Conservation (phyloP, 163 green algal species). For the Scenedesmus sp. region DNA sequence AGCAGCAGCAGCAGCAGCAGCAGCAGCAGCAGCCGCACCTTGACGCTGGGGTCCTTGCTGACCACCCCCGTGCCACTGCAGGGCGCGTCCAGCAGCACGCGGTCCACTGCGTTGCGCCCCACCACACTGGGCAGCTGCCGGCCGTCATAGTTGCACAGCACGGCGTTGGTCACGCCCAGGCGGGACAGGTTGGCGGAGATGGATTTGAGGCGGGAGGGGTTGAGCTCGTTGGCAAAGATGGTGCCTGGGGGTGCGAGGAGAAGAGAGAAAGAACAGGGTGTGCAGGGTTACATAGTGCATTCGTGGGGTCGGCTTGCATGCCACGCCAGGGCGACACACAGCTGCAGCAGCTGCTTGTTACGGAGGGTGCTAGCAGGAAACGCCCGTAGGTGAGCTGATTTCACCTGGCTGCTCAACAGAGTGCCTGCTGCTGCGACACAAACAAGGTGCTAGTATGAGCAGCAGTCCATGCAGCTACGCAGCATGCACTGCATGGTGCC, state of each 20-base stretch:
- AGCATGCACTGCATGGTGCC: background rate
- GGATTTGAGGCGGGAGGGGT: constrained; percentile 88
- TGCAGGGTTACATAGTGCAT: background rate
- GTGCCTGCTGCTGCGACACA: no score
- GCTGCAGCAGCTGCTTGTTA: no score
- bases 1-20: background rate
- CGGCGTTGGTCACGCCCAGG: constrained; percentile 96
- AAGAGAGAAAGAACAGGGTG: background rate
- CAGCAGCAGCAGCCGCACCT: constrained; percentile 65
- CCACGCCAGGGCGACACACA: no score
- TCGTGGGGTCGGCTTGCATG: background rate
- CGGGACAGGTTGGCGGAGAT: constrained; percentile 94
- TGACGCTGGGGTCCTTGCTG: constrained; percentile 96
- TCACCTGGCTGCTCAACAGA: no score
- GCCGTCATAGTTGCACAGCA: constrained; percentile 98
- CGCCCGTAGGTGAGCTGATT: no score
- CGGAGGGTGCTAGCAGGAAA: no score
- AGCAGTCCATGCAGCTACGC: background rate
- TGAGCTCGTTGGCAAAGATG: constrained; percentile 98
- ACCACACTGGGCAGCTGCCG: constrained; percentile 88
- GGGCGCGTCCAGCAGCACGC: constrained; percentile 98
- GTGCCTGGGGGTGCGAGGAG: constrained; percentile 59
- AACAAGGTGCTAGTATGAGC: no score
- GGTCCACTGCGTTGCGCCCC: constrained; percentile 86
- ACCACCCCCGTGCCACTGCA: constrained; percentile 97